Evolutionary conservation across 148 eudicot genomes (phyloP), one percentile per base, ranked within the genome.

Genomic region (Fagopyrum esculentum): DNA sequence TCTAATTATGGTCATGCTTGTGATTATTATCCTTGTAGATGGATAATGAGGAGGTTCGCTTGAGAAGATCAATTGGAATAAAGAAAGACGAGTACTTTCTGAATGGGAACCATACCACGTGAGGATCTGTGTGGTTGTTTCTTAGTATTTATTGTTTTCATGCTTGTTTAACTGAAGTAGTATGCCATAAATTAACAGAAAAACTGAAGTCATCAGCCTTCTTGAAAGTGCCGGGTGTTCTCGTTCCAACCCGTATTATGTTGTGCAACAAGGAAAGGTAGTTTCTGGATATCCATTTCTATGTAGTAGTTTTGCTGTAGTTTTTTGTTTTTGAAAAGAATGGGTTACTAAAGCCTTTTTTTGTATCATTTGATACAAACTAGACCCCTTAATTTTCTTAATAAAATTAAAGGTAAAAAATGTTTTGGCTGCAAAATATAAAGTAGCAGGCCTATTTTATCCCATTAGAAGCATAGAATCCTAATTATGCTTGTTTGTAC

Each of bases 141-240:
- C 1, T 56, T 10, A 16, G 9, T 48, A 47, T n/a, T 30, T 9
- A 72, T 56, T 61, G n/a, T 46, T 71, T 74, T 72, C 43, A 48
- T 66, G 69, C 69, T 79, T 72, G 35, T 71, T 49, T 51, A 13
- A 50, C 40, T 74, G 50, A 56, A 45, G 13, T 45, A 56, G 45
- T 51, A 9, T 77, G 50, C 50, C 77, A 30, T 59, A 35, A 75
- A 22, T 80, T 66, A 87, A 82, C 84, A 95, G 99, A 85, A 96
- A 96, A 81, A 92, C 91, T 17, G 99, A 96, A 89, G 99, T 96
- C 75, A 90, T 87, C 92, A 96, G 90, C 83, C 86, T 96, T 77
- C 89, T 92, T 26, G 99, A 96, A 85, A 92, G 98, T 87, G 99
- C 98, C 74, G 99, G 99, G 3, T 96, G 92, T 79, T 96, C 99